phyloP scores from a whole-genome alignment of 805 yeast genomes.

The Candida nanaspora region DNA sequence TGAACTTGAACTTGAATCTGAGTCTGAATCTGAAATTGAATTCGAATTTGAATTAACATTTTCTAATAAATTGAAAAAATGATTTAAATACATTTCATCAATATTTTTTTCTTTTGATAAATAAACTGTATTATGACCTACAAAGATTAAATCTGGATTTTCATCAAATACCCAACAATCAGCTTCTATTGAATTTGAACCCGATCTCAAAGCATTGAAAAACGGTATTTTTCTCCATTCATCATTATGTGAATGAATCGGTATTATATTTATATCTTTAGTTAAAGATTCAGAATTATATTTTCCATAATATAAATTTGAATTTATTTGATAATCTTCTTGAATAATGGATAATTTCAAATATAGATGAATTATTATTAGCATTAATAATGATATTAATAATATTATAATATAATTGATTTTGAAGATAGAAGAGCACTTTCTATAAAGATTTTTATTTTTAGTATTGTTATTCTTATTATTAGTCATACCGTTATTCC shows the following conservation, averaged over 20 bases:
- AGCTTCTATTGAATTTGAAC: constrained; percentile 57
- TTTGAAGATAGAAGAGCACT: too few relatives aligned
- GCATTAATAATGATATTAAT: neutral
- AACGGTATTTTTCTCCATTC: constrained; percentile 57
- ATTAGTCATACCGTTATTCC: too few relatives aligned
- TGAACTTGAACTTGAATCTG: neutral
- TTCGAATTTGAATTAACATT: constrained; percentile 31
- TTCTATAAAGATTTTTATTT: neutral
- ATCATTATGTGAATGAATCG: constrained; percentile 64
- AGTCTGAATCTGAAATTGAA: neutral
- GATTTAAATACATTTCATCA: constrained; percentile 43
- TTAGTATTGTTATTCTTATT: too few relatives aligned
- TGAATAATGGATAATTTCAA: neutral
- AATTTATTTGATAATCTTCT: neutral
- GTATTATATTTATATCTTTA: constrained; percentile 19
- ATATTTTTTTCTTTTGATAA: constrained; percentile 38
- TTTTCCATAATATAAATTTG: neutral
- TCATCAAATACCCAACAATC: constrained; percentile 47
- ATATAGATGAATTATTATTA: neutral
- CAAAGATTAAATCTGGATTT: constrained; percentile 32
- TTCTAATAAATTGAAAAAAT: constrained; percentile 39
- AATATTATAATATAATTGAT: neutral
- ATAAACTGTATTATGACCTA: constrained; percentile 52
- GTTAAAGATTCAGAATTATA: constrained; percentile 13
- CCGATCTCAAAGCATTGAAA: constrained; percentile 45